Conservation (phyloP, 768 basidiomycete species). For the Mycena haematopus region DNA sequence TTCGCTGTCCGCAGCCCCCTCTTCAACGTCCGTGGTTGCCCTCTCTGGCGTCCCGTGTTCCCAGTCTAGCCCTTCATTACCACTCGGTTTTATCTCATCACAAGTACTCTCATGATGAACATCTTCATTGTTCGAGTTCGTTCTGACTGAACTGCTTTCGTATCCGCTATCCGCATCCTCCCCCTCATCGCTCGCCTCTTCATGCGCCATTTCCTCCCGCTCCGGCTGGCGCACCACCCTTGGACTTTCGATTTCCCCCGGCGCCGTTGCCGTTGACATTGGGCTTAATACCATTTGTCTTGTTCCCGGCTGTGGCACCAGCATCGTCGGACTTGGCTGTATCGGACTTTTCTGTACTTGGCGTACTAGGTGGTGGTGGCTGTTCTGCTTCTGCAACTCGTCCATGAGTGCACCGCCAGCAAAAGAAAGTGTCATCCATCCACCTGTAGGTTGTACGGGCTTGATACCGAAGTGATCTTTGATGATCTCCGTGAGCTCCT, state of each 20-base stretch:
- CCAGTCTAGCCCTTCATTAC: slow-evolving; percentile 5
- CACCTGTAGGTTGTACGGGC: slow-evolving; percentile 38
- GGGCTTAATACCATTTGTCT: slow-evolving; percentile 20
- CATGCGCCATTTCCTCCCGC: slow-evolving; percentile 8
- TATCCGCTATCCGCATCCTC: slow-evolving; percentile 19
- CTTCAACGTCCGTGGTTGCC: background rate
- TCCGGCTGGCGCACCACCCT: background rate
- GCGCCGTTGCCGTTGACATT: slow-evolving; percentile 17
- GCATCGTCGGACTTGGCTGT: slow-evolving; percentile 23
- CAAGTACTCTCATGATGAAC: slow-evolving; percentile 21
- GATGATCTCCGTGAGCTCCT: slow-evolving; percentile 39
- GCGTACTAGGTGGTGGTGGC: slow-evolving; percentile 1
- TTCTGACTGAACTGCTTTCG: slow-evolving; percentile 21
- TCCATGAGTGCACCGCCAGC: slow-evolving; percentile 26
- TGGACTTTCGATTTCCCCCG: slow-evolving; percentile 25
- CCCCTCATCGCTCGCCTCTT: slow-evolving; percentile 22
- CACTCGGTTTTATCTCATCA: slow-evolving; percentile 24
- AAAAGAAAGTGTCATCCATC: slow-evolving; percentile 39
- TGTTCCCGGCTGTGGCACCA: slow-evolving; percentile 27
- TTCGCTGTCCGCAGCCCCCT: background rate
- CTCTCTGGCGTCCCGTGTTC: slow-evolving; percentile 3
- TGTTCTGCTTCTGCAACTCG: slow-evolving; percentile 25
- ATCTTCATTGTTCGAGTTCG: slow-evolving; percentile 12
- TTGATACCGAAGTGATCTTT: slow-evolving; percentile 40
- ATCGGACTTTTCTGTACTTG: background rate